Evolutionary conservation across 805 yeast genomes (phyloP).

Genomic region (Yamadazyma paraphyllophila): DNA sequence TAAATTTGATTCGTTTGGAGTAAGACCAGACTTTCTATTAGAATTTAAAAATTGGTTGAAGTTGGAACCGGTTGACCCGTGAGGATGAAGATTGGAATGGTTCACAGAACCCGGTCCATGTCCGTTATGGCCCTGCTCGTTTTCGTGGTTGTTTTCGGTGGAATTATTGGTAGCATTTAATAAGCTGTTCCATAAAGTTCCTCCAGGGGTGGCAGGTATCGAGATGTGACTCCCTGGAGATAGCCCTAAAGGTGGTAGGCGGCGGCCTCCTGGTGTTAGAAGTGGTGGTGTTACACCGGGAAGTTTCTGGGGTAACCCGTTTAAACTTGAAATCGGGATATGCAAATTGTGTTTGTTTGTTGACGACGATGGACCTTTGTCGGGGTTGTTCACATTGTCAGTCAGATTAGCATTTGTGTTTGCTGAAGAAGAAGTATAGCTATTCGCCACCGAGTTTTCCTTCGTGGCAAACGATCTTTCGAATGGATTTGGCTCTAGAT

Average conservation of each 20-base stretch:
- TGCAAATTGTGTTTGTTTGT: conserved; percentile 36
- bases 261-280: conserved; percentile 59
- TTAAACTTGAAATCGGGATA: conserved; percentile 29
- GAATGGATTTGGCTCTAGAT: conserved; percentile 91
- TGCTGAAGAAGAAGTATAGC: conserved; percentile 4
- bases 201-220: conserved; percentile 50
- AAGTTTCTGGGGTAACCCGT: conserved; percentile 21
- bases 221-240: conserved; percentile 38
- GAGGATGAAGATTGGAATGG: conserved; percentile 2
- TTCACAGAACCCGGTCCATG: conserved; percentile 1
- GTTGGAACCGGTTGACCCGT: conserved; percentile 2
- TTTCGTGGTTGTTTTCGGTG: background rate
- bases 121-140: background rate
- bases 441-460: conserved; percentile 19
- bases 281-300: conserved; percentile 48
- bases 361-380: conserved; percentile 3
- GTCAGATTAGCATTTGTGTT: conserved; percentile 4
- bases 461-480: conserved; percentile 89
- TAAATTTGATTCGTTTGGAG: conserved; percentile 73
- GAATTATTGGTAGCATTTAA: conserved; percentile 39
- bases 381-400: conserved; percentile 1
- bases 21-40: conserved; percentile 55
- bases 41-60: conserved; percentile 26
- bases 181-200: conserved; percentile 46
- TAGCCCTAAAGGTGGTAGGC: conserved; percentile 51